Conservation (phyloP, 2,329 filamentous ascomycete species). For the Chaetomiaceae sp. region DNA sequence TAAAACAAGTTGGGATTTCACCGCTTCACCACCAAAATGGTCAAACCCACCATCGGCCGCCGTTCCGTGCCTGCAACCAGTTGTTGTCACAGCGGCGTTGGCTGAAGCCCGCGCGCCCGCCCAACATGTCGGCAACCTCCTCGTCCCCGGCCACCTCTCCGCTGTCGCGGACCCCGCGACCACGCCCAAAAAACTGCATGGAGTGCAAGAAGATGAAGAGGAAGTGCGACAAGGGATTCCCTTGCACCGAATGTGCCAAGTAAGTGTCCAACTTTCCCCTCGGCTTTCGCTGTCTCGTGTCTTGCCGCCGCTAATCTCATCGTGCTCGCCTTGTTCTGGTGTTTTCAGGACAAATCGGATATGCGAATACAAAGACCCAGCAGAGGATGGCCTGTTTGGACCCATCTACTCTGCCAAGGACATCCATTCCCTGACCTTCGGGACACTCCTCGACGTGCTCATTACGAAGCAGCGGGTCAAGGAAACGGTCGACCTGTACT, state of each 20-base stretch:
- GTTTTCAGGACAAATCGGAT: background rate
- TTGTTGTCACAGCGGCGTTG: conserved; percentile 6
- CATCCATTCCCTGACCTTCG: conserved; percentile 24
- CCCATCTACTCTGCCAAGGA: conserved; percentile 25
- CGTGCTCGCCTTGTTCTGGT: no score
- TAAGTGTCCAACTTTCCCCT: conserved; percentile 13
- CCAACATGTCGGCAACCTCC: conserved; percentile 19
- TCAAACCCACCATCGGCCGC: background rate
- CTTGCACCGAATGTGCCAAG: conserved; percentile 27
- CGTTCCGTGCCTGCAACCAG: conserved; percentile 5
- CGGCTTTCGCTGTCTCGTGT: background rate
- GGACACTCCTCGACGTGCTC: conserved; percentile 24
- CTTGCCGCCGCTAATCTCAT: background rate
- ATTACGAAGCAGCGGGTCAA: conserved; percentile 21
- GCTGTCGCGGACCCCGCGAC: background rate
- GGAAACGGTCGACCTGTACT: conserved; percentile 24
- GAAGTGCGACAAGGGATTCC: conserved; percentile 27
- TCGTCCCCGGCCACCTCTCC: conserved; percentile 21
- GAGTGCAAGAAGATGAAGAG: conserved; percentile 28
- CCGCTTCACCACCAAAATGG: background rate
- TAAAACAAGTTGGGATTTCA: conserved; percentile 8
- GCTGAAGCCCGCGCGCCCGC: background rate
- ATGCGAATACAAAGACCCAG: conserved; percentile 8
- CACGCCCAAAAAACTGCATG: conserved; percentile 25
- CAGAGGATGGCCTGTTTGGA: conserved; percentile 17